These are phyloP conservation scores for Nelumbo lutea DNA, from an alignment of 164 flowering plant species.

Conservation along the genomic window DNA sequence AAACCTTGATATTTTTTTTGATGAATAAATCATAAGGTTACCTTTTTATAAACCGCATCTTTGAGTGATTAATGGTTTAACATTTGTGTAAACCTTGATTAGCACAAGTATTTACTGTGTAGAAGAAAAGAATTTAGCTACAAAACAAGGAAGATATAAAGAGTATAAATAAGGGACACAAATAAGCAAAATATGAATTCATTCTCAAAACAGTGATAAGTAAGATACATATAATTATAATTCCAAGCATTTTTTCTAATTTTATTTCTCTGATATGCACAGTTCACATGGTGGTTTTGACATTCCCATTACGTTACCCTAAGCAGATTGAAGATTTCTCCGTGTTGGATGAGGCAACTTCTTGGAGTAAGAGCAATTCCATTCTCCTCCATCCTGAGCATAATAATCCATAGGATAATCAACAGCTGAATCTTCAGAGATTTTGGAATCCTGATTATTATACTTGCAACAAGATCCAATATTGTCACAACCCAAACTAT, in stretches of 20 bases:
- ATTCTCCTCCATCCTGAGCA: constrained; percentile 95
- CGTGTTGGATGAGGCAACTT: constrained; percentile 35
- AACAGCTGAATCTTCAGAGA: constrained; percentile 13
- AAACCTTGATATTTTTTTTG: no score
- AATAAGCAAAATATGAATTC: neutral
- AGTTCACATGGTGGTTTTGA: neutral
- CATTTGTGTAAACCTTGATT: no score
- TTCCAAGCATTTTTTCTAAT: neutral
- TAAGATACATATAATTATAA: neutral
- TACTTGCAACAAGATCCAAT: constrained; percentile 34
- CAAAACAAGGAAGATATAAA: neutral
- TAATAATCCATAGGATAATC: constrained; percentile 98
- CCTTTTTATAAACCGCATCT: no score
- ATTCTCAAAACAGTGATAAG: neutral
- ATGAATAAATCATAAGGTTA: no score
- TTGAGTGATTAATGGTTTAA: no score
- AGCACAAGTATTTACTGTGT: no score
- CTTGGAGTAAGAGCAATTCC: constrained; percentile 75
- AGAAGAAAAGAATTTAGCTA: neutral
- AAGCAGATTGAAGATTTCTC: constrained; percentile 26
- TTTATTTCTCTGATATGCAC: neutral
- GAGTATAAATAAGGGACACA: neutral
- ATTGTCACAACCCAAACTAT: constrained; percentile 18
- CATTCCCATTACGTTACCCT: constrained; percentile 16
- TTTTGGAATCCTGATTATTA: constrained; percentile 18